Evolutionary conservation across 164 flowering plant species (phyloP).

Genomic region (Magnolia officinalis): DNA sequence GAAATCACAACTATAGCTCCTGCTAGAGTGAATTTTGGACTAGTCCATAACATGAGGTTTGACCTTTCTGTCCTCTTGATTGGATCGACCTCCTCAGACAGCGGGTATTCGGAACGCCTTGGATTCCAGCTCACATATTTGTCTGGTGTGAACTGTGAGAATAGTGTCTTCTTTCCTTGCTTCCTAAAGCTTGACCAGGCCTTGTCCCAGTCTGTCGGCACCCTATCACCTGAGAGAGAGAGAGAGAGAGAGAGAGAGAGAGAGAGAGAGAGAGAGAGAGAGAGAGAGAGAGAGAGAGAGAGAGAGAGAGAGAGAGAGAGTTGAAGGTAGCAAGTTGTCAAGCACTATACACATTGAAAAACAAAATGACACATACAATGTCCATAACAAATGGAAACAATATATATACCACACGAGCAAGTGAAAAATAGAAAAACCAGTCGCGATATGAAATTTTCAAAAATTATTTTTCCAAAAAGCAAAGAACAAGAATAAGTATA

Average conservation of each 20-base stretch:
- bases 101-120: conserved; percentile 70
- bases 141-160: conserved; percentile 64
- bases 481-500: too few species aligned
- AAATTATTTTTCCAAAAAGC: too few species aligned
- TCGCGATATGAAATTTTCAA: too few species aligned
- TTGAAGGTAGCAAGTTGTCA: too few species aligned
- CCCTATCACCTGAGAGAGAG: conserved; percentile 46
- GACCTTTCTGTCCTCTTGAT: conserved; percentile 87
- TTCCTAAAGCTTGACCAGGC: conserved; percentile 86
- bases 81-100: conserved; percentile 89
- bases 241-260: not conserved
- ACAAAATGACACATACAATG: too few species aligned
- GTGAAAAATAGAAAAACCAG: too few species aligned
- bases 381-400: too few species aligned
- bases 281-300: not conserved
- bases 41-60: conserved; percentile 84
- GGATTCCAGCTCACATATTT: conserved; percentile 97
- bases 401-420: too few species aligned
- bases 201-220: conserved; percentile 89
- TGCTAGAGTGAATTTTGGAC: conserved; percentile 71
- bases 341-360: too few species aligned
- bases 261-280: not conserved
- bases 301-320: not conserved
- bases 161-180: conserved; percentile 64
- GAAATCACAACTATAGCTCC: conserved; percentile 72